phyloP scores from a whole-genome alignment of 2,329 filamentous ascomycete genomes.

The Phialocephala sp. region DNA sequence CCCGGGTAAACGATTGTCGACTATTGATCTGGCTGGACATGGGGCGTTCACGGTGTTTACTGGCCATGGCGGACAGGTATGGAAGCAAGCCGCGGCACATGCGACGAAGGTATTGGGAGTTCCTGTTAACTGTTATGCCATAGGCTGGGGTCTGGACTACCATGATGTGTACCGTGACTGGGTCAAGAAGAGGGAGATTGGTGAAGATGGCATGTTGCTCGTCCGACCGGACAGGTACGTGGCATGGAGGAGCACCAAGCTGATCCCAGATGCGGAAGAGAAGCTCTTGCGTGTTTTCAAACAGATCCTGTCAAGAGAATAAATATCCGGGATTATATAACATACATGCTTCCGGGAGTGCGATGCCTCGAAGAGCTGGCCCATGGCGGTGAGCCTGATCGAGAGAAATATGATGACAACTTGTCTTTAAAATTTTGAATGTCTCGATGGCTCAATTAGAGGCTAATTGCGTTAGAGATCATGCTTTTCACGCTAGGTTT shows the following conservation, averaged over 20 bases:
- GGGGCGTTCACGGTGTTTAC: slow-evolving; percentile 55
- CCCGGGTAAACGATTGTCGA: slow-evolving; percentile 54
- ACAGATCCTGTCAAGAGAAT: background rate
- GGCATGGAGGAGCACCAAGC: slow-evolving; percentile 17
- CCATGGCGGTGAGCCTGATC: no score
- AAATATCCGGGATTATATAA: no score
- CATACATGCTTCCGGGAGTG: no score
- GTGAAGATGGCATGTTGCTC: slow-evolving; percentile 33
- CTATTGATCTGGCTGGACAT: slow-evolving; percentile 62
- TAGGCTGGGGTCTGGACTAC: background rate
- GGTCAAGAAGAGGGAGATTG: slow-evolving; percentile 37
- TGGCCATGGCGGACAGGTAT: slow-evolving; percentile 58
- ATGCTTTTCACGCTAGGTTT: no score
- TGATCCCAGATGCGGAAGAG: background rate
- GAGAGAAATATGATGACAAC: no score
- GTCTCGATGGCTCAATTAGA: no score
- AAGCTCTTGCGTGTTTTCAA: background rate
- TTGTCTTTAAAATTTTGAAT: no score
- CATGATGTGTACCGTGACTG: background rate
- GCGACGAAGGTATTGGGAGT: background rate
- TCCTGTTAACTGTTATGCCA: background rate
- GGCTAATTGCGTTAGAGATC: no score
- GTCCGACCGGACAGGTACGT: background rate
- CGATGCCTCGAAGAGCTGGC: no score
- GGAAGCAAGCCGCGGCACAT: slow-evolving; percentile 49